phyloP scores from a whole-genome alignment of 192 early-diverging fungal genomes.

The Pilaira anomala region DNA sequence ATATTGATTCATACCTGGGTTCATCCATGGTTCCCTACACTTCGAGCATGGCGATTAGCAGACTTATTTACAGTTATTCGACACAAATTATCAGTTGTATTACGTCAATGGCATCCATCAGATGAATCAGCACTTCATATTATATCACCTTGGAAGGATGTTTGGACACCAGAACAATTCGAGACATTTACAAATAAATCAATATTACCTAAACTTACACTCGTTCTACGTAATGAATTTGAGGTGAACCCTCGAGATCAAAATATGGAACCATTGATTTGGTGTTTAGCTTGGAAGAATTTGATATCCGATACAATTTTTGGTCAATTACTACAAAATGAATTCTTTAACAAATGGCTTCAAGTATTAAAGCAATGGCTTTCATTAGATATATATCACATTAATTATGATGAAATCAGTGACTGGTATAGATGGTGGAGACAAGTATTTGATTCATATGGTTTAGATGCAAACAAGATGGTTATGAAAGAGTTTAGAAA shows the following conservation, averaged over 20 bases:
- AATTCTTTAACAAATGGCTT: slow-evolving; percentile 82
- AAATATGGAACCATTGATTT: slow-evolving; percentile 59
- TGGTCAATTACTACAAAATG: slow-evolving; percentile 62
- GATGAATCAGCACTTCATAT: slow-evolving; percentile 51
- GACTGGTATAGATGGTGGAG: slow-evolving; percentile 75
- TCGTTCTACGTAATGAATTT: slow-evolving; percentile 58
- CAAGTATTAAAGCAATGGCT: slow-evolving; percentile 70
- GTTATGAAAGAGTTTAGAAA: slow-evolving; percentile 58
- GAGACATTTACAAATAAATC: slow-evolving; percentile 56
- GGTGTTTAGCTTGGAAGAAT: slow-evolving; percentile 62
- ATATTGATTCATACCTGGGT: slow-evolving; percentile 73
- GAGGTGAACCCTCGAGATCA: slow-evolving; percentile 72
- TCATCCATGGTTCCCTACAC: slow-evolving; percentile 76
- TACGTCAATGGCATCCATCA: slow-evolving; percentile 65
- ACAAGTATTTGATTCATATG: slow-evolving; percentile 38
- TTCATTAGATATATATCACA: slow-evolving; percentile 33
- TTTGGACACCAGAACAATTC: slow-evolving; percentile 50
- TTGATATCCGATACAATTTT: slow-evolving; percentile 51
- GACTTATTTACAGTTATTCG: slow-evolving; percentile 55
- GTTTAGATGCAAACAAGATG: slow-evolving; percentile 24
- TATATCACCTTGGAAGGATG: slow-evolving; percentile 63
- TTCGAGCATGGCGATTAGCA: slow-evolving; percentile 47
- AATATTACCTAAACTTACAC: slow-evolving; percentile 70
- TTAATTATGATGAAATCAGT: slow-evolving; percentile 59
- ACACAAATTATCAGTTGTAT: slow-evolving; percentile 53